phyloP scores from a whole-genome alignment of 1,139 yeast species.

The Scheffersomyces lignicola region DNA sequence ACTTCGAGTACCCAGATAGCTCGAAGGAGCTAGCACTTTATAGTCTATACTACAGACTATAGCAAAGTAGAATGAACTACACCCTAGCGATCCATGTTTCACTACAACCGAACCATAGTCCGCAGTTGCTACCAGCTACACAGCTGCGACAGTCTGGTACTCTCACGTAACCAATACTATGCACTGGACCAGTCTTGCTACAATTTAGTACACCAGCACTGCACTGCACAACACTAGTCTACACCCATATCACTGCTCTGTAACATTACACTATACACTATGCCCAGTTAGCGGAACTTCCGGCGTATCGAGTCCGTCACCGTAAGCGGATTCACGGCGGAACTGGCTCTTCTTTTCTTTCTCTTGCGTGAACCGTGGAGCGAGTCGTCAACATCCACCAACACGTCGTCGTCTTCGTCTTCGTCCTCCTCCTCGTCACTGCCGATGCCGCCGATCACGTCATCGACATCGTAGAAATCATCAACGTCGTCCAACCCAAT shows the following conservation, averaged over 20 bases:
- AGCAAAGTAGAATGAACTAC: too few species aligned
- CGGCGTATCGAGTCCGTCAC: conserved; percentile 17
- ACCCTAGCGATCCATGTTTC: too few species aligned
- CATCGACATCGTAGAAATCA: conserved; percentile 46
- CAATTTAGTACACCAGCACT: too few species aligned
- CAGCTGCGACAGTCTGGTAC: too few species aligned
- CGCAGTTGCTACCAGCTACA: too few species aligned
- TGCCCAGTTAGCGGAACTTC: conserved; percentile 3
- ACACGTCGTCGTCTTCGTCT: conserved; percentile 37
- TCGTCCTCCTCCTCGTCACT: conserved; percentile 36
- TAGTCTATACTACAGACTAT: too few species aligned
- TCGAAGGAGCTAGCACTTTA: too few species aligned
- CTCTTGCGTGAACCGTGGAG: conserved; percentile 26
- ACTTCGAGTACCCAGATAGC: too few species aligned
- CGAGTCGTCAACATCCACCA: conserved; percentile 41
- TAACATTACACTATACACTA: neutral
- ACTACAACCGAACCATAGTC: too few species aligned
- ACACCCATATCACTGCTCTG: neutral
- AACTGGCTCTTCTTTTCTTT: conserved; percentile 43
- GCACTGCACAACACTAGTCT: too few species aligned
- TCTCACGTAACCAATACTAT: too few species aligned
- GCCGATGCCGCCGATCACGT: conserved; percentile 39
- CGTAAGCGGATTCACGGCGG: conserved; percentile 45
- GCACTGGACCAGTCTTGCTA: too few species aligned
- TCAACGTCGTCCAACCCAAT: conserved; percentile 50